A percentile compares a stretch with the other conserved stretches of the same genome.
These are phyloP conservation scores for Tarenaya hassleriana DNA, from an alignment of 345 rosid species.

Conservation along the genomic window DNA sequence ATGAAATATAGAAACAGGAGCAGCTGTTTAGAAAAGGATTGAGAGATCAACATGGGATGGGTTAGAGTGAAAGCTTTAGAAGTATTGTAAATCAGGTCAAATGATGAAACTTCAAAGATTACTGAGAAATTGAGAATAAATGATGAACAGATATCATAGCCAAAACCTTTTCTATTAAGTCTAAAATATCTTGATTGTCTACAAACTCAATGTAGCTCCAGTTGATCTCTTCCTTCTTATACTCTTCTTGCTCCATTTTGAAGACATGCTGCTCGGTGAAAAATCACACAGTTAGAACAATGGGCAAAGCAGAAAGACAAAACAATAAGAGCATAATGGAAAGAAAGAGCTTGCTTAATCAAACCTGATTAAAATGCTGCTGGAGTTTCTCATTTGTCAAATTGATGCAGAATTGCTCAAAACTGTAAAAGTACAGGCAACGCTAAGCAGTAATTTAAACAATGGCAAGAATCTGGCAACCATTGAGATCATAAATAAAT, in stretches of 20 bases:
- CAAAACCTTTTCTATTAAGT: conserved; percentile 93
- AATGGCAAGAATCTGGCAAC: not conserved
- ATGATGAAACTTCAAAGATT: conserved; percentile 4
- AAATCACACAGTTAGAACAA: conserved; percentile 16
- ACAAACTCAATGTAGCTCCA: conserved; percentile 99
- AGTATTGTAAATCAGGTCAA: conserved; percentile 5
- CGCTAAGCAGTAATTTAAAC: conserved; percentile 22
- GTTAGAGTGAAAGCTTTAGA: conserved; percentile 1
- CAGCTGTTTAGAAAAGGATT: not conserved
- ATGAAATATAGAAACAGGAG: not conserved
- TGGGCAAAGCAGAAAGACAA: conserved; percentile 14
- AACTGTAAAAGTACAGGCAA: conserved; percentile 48
- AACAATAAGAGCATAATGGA: conserved; percentile 2
- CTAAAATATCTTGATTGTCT: conserved; percentile 90
- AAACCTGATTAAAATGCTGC: conserved; percentile 98
- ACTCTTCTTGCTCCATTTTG: conserved; percentile 99
- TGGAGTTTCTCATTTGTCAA: conserved; percentile 99
- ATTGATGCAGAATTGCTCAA: conserved; percentile 99
- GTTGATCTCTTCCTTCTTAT: conserved; percentile 81
- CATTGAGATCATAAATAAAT: not conserved
- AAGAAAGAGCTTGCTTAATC: conserved; percentile 18
- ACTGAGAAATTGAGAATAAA: conserved; percentile 8
- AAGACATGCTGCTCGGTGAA: conserved; percentile 77
- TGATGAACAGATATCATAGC: not conserved
- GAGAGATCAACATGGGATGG: conserved; percentile 4